phyloP scores from a whole-genome alignment of 192 early-diverging fungal genomes.

The Coemansia biformis region DNA sequence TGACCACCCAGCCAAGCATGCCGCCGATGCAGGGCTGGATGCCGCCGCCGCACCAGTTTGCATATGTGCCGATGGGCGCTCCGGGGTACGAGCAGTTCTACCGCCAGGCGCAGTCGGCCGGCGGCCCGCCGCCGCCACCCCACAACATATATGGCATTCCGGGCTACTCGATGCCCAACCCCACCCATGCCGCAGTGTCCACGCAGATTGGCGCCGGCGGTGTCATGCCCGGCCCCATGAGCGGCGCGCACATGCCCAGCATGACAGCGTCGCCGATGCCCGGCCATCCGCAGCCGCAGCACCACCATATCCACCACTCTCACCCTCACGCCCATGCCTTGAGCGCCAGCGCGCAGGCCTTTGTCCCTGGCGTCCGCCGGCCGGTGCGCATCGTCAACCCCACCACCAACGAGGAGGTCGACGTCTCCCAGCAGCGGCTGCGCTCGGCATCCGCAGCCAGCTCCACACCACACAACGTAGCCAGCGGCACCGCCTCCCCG shows the following conservation, averaged over 20 bases:
- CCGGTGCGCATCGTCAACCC: slow-evolving; percentile 74
- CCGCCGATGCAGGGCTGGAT: slow-evolving; percentile 48
- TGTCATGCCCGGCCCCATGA: slow-evolving; percentile 25
- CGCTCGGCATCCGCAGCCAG: slow-evolving; percentile 38
- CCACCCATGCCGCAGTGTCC: slow-evolving; percentile 20
- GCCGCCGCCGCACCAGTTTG: slow-evolving; percentile 40
- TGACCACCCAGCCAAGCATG: slow-evolving; percentile 47
- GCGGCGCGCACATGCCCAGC: slow-evolving; percentile 35
- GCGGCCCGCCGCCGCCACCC: slow-evolving; percentile 20
- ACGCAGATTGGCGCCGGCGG: slow-evolving; percentile 33
- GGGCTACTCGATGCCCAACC: slow-evolving; percentile 38
- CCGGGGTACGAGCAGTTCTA: slow-evolving; percentile 46
- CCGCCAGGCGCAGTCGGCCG: slow-evolving; percentile 25
- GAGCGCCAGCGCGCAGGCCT: slow-evolving; percentile 32
- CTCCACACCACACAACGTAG: slow-evolving; percentile 30
- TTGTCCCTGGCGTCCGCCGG: slow-evolving; percentile 29
- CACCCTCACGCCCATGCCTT: slow-evolving; percentile 14
- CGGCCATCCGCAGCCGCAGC: slow-evolving; percentile 4
- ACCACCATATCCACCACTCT: not conserved
- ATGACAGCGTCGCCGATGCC: slow-evolving; percentile 45
- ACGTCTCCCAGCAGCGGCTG: slow-evolving; percentile 49
- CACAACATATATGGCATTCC: slow-evolving; percentile 41
- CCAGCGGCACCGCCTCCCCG: slow-evolving; percentile 41
- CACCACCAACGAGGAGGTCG: slow-evolving; percentile 63
- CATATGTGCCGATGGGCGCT: slow-evolving; percentile 37